phyloP scores from a whole-genome alignment of 2,329 filamentous ascomycete species.

The Penicillium sp. region DNA sequence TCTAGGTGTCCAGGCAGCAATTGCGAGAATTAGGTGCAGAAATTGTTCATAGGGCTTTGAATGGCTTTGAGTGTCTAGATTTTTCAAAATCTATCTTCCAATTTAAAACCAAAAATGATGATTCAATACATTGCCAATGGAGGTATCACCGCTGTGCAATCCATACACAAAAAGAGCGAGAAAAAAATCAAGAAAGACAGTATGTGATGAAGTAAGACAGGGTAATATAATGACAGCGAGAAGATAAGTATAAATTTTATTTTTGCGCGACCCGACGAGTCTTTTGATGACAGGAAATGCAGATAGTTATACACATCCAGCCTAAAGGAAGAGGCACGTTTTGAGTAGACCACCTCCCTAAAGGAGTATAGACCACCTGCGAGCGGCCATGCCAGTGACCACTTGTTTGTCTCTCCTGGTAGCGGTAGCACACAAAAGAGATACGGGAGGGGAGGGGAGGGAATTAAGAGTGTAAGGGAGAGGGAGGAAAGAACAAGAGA shows the following conservation, averaged over 20 bases:
- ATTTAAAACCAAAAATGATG: neutral
- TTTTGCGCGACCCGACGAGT: neutral
- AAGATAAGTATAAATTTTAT: neutral
- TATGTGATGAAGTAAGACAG: neutral
- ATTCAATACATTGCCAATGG: constrained; percentile 14
- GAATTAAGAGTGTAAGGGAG: constrained; percentile 9
- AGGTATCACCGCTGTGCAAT: constrained; percentile 19
- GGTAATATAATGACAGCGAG: neutral
- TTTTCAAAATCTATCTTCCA: constrained; percentile 1
- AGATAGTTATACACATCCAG: constrained; percentile 17
- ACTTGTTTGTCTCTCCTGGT: constrained; percentile 5
- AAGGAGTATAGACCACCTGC: constrained; percentile 7
- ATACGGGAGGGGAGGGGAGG: neutral
- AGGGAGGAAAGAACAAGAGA: constrained; percentile 10
- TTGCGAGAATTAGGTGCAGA: neutral
- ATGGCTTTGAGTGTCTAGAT: neutral
- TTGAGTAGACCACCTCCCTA: neutral
- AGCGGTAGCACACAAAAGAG: neutral
- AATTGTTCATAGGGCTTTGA: neutral
- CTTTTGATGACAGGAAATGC: neutral
- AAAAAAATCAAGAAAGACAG: neutral
- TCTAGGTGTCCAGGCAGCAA: neutral
- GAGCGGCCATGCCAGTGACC: constrained; percentile 20
- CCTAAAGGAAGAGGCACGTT: constrained; percentile 2
- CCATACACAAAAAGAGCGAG: constrained; percentile 1